Evolutionary conservation across 345 rosid genomes (phyloP), one percentile per base, ranked within the genome.

Genomic region (Stellera chamaejasme): DNA sequence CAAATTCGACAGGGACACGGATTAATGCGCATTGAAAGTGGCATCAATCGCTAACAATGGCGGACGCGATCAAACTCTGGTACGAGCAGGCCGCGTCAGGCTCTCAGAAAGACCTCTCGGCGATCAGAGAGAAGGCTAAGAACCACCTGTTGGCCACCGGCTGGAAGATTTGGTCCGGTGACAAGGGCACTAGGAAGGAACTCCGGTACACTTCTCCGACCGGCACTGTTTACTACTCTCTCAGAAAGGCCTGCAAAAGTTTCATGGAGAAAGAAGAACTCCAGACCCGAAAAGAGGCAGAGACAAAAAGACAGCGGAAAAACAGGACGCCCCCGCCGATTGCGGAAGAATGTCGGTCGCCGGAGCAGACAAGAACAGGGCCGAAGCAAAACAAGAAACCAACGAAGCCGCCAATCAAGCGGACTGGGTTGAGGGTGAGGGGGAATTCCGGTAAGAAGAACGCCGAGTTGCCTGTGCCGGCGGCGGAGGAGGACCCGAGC

Each of bases 191-290:
- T 0, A 43, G 9, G 8, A 43, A 19, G 0, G 60, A 56, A 10
- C n/a, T 61, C 13, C 50, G 64, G 0, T 66, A 71, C 49, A 56
- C 28, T 12, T 61, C 67, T 0, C 71, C 75, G 0, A 13, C 39
- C 0, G 75, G 67, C 3, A n/a, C 42, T 2, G n/a, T 10, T 26
- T 66, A 23, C 6, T 23, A 23, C 45, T 66, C 70, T 0, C 54
- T 71, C 11, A 52, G 36, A 32, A 61, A 41, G 12, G 75, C 71
- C 3, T 61, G 71, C 54, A 57, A 65, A 44, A 43, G 36, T 15
- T 52, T 23, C 8, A 47, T 66, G 0, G 58, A 57, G 0, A 32
- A 13, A 9, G 55, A 42, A 10, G 32, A n/a, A 5, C 0, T 10
- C 13, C 23, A 19, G 23, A 19, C 23, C 23, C 23, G 23, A 19